Evolutionary conservation across 176 grass and related monocot species (phyloP).

Genomic region (Typha latifolia): DNA sequence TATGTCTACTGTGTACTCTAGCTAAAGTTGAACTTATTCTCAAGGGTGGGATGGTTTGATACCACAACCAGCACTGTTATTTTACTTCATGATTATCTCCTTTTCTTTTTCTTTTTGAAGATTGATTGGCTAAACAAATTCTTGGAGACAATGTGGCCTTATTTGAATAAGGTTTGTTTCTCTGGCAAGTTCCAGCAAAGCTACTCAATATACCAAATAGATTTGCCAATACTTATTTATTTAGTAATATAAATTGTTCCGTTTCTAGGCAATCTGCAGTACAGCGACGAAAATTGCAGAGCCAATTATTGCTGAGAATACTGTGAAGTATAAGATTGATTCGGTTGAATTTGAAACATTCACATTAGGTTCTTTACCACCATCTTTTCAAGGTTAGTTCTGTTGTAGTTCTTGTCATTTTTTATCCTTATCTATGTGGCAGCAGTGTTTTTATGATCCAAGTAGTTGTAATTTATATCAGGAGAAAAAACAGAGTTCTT

Average conservation of each 20-base stretch:
- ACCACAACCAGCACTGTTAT: not conserved
- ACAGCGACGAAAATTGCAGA: slow-evolving; percentile 55
- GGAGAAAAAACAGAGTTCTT: too few species aligned
- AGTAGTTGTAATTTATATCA: too few species aligned
- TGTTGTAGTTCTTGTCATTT: not conserved
- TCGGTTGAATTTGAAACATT: slow-evolving; percentile 87
- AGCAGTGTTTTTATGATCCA: too few species aligned
- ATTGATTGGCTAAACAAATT: slow-evolving; percentile 97
- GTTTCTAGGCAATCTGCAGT: slow-evolving; percentile 78
- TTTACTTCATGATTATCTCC: not conserved
- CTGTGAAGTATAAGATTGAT: slow-evolving; percentile 73
- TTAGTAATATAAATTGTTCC: slow-evolving; percentile 16
- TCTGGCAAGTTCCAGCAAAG: not conserved
- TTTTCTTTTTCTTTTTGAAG: slow-evolving; percentile 34
- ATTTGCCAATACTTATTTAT: not conserved
- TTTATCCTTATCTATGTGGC: not conserved
- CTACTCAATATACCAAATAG: not conserved
- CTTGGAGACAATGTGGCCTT: slow-evolving; percentile 85
- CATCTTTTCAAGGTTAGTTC: slow-evolving; percentile 75
- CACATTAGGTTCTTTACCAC: slow-evolving; percentile 82
- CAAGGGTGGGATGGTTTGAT: not conserved
- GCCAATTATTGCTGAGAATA: slow-evolving; percentile 82
- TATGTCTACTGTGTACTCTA: slow-evolving; percentile 15
- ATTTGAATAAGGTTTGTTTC: slow-evolving; percentile 65
- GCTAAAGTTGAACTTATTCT: not conserved